phyloP scores from a whole-genome alignment of 2,329 filamentous ascomycete genomes.

The Hymenoscyphus linearis region DNA sequence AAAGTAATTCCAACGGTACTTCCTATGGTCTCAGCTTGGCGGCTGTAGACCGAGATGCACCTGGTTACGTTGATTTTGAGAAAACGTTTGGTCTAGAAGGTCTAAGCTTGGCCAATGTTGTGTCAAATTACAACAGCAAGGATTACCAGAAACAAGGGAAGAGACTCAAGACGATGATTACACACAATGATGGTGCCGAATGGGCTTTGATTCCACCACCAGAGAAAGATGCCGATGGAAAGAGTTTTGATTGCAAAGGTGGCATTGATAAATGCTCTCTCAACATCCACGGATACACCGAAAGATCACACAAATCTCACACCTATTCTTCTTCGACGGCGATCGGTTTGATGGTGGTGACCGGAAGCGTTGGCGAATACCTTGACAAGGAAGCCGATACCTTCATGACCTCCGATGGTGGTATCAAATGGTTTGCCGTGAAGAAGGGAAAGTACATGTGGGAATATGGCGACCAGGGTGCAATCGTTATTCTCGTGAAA shows the following conservation, averaged over 20 bases:
- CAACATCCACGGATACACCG: slow-evolving; percentile 93
- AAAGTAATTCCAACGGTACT: slow-evolving; percentile 97
- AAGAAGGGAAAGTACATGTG: slow-evolving; percentile 87
- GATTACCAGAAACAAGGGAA: slow-evolving; percentile 59
- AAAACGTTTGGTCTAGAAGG: slow-evolving; percentile 91
- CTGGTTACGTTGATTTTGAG: slow-evolving; percentile 88
- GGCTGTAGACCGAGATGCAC: slow-evolving; percentile 72
- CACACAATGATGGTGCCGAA: slow-evolving; percentile 89
- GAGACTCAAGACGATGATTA: slow-evolving; percentile 83
- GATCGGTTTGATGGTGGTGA: slow-evolving; percentile 82
- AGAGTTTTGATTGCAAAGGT: slow-evolving; percentile 63
- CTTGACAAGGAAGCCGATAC: slow-evolving; percentile 62
- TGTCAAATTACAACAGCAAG: slow-evolving; percentile 62
- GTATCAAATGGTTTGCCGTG: slow-evolving; percentile 77
- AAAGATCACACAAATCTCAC: slow-evolving; percentile 73
- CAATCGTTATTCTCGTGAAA: slow-evolving; percentile 81
- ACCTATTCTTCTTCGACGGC: slow-evolving; percentile 86
- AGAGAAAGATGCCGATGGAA: slow-evolving; percentile 61
- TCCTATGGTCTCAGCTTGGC: slow-evolving; percentile 82
- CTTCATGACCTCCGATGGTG: slow-evolving; percentile 88
- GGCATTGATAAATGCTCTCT: slow-evolving; percentile 69
- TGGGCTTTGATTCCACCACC: slow-evolving; percentile 79
- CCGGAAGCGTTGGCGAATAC: slow-evolving; percentile 78
- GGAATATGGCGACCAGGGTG: slow-evolving; percentile 94
- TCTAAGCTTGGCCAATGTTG: slow-evolving; percentile 79